Conservation (phyloP, 2,329 filamentous ascomycete genomes). For the Fusarium falciforme region DNA sequence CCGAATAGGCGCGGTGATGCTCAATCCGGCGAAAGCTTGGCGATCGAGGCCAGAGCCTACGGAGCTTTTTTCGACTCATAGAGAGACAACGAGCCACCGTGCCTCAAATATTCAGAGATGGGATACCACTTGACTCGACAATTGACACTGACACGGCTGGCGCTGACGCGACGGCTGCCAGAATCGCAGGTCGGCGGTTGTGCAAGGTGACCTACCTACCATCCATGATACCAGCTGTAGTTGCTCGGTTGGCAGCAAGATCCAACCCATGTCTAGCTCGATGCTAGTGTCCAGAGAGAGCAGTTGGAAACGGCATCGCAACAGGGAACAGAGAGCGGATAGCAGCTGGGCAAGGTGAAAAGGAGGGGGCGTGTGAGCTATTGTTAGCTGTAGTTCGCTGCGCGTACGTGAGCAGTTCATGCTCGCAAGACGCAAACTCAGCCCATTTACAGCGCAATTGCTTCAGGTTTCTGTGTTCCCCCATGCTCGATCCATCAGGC, state of each 20-base stretch:
- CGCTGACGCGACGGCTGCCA: conserved; percentile 20
- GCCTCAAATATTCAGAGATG: background rate
- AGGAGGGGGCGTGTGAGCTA: conserved; percentile 31
- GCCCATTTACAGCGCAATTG: background rate
- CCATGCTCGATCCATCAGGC: background rate
- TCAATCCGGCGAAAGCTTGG: conserved; percentile 8
- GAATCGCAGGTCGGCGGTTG: conserved; percentile 28
- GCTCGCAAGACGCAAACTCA: conserved; percentile 7
- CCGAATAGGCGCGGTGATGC: conserved; percentile 11
- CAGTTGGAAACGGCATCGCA: conserved; percentile 25
- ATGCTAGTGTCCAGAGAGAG: conserved; percentile 39
- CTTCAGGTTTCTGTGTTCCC: background rate
- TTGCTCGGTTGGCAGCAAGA: conserved; percentile 39
- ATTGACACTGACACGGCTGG: conserved; percentile 8
- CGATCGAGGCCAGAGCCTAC: conserved; percentile 16
- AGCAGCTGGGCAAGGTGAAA: conserved; percentile 14
- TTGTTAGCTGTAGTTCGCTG: conserved; percentile 3
- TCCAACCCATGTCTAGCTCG: conserved; percentile 37
- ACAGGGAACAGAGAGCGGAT: conserved; percentile 12
- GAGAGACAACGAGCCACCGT: conserved; percentile 25
- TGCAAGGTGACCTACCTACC: conserved; percentile 27
- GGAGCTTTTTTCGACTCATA: conserved; percentile 7
- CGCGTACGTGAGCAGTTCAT: conserved; percentile 30
- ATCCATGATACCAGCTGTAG: conserved; percentile 22
- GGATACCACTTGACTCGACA: conserved; percentile 9